These are phyloP conservation scores for Globisporangium solare DNA, from an alignment of 352 stramenopile species.

Conservation along the genomic window DNA sequence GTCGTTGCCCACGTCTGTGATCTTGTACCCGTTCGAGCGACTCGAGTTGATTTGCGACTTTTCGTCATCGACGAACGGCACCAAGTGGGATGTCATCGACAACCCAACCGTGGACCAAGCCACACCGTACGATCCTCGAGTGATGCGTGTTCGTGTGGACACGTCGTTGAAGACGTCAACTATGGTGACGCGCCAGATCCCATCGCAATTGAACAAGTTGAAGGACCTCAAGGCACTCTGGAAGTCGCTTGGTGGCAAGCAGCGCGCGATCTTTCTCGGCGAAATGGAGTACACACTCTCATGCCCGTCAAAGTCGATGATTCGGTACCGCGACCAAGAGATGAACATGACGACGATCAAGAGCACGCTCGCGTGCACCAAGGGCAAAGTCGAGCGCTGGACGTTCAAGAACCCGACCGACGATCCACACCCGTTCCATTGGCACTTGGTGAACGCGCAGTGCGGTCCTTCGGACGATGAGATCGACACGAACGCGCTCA, in stretches of 20 bases:
- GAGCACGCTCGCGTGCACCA: conserved; percentile 32
- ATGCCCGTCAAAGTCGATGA: conserved; percentile 38
- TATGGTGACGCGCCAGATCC: too few species aligned
- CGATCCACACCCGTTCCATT: conserved; percentile 43
- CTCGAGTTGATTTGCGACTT: conserved; percentile 64
- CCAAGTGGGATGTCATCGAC: conserved; percentile 49
- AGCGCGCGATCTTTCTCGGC: conserved; percentile 18
- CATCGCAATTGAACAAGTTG: too few species aligned
- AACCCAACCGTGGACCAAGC: conserved; percentile 34
- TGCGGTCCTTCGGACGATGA: conserved; percentile 28
- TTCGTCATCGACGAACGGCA: conserved; percentile 23
- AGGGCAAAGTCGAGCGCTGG: conserved; percentile 44
- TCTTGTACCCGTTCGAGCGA: conserved; percentile 27
- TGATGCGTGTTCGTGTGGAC: conserved; percentile 43
- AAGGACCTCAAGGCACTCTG: too few species aligned
- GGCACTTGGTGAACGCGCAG: conserved; percentile 44
- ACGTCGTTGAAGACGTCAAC: conserved; percentile 24
- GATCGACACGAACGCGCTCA: conserved; percentile 32
- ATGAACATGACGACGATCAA: conserved; percentile 48
- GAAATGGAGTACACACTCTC: conserved; percentile 40
- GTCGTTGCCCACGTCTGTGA: too few species aligned
- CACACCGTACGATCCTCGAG: conserved; percentile 36
- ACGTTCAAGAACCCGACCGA: conserved; percentile 43
- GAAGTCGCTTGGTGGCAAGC: too few species aligned
- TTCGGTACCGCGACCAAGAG: conserved; percentile 46